Evolutionary conservation across 768 basidiomycete species (phyloP).

Genomic region (Tylopilus subfusipes): DNA sequence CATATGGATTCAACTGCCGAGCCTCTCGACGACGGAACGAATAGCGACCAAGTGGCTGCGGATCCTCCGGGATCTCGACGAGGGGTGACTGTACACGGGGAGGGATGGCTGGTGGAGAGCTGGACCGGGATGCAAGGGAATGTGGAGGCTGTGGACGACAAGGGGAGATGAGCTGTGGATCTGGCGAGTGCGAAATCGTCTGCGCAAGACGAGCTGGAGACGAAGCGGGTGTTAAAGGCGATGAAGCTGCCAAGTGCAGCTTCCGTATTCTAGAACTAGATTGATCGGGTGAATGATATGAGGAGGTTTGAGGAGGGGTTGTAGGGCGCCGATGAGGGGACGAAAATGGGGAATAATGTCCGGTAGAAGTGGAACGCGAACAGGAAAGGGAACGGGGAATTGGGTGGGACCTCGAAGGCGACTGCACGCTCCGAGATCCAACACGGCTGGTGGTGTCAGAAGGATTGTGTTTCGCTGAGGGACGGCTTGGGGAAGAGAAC

Average conservation of each 20-base stretch:
- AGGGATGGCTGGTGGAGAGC: neutral
- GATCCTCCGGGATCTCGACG: conserved; percentile 15
- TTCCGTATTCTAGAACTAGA: neutral
- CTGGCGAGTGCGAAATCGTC: conserved; percentile 18
- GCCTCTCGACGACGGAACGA: conserved; percentile 52
- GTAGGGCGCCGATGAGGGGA: conserved; percentile 11
- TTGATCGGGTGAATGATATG: conserved; percentile 7
- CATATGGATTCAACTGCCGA: conserved; percentile 61
- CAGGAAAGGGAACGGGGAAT: conserved; percentile 3
- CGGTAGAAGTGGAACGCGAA: conserved; percentile 15
- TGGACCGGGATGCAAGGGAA: neutral
- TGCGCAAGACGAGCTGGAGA: conserved; percentile 11
- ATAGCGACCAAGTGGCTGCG: conserved; percentile 38
- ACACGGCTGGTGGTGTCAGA: neutral
- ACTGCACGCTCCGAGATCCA: neutral
- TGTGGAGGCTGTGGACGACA: neutral
- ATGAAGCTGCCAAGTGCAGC: neutral
- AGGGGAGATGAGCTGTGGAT: conserved; percentile 18
- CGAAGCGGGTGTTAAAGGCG: conserved; percentile 23
- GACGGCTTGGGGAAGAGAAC: conserved; percentile 20
- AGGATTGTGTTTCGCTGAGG: neutral
- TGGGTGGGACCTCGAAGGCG: neutral
- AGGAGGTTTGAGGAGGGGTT: conserved; percentile 19
- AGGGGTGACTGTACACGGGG: conserved; percentile 1
- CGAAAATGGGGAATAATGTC: conserved; percentile 13